These are phyloP conservation scores for sunflower (Helianthus annuus) DNA, from an alignment of 129 eudicot genomes.

Conservation along the genomic window HanXRQr2.0-SUNRISE NC_035447.2:129265357-129265856, in stretches of 20 bases:
- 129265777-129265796: too few species aligned
- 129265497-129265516: constrained; percentile 53
- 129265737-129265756: too few species aligned
- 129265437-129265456: constrained; percentile 82
- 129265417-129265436: constrained; percentile 50
- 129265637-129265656: constrained; percentile 85
- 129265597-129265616: constrained; percentile 66
- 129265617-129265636: constrained; percentile 78
- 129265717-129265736: too few species aligned
- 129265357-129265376: too few species aligned
- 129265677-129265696: constrained; percentile 67
- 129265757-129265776: too few species aligned
- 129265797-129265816: too few species aligned
- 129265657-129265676: constrained; percentile 85
- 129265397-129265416: background rate
- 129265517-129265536: background rate
- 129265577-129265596: constrained; percentile 61
- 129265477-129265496: constrained; percentile 84
- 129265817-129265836: too few species aligned
- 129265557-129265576: constrained; percentile 22
- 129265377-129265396: background rate
- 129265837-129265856: too few species aligned
- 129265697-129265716: too few species aligned
- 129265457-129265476: constrained; percentile 72
- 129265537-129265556: constrained; percentile 2